These are phyloP conservation scores for Populus hybrid DNA, from an alignment of 441 rosid species.

Conservation along the genomic window DNA sequence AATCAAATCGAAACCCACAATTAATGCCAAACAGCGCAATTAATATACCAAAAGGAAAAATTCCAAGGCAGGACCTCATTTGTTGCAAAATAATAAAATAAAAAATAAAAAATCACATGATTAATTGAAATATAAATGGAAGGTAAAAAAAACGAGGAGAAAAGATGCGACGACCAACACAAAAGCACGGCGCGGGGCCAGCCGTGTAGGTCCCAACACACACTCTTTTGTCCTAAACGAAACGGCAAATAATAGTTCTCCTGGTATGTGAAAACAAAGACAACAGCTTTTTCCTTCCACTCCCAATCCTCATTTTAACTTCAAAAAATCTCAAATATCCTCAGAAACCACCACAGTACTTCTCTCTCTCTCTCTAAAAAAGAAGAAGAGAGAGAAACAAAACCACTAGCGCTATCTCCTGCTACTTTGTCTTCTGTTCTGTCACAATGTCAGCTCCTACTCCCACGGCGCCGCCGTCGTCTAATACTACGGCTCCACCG, in stretches of 20 bases:
- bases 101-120: too few relatives aligned
- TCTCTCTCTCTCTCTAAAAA: too few relatives aligned
- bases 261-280: background rate
- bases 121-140: too few relatives aligned
- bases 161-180: background rate
- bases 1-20: background rate
- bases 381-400: background rate
- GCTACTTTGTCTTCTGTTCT: background rate
- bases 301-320: background rate
- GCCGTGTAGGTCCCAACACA: background rate
- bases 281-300: background rate
- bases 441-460: conserved; percentile 42
- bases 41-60: background rate
- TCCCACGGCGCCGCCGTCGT: conserved; percentile 44
- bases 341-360: background rate
- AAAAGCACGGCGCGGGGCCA: background rate
- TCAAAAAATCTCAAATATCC: background rate
- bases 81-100: background rate
- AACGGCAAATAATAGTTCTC: background rate
- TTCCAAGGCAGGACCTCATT: background rate
- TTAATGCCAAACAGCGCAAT: background rate
- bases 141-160: background rate
- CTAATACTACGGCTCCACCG: conserved; percentile 31
- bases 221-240: background rate
- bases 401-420: background rate